phyloP scores from a whole-genome alignment of 441 rosid genomes.

The Gossypium schwendimanii region DNA sequence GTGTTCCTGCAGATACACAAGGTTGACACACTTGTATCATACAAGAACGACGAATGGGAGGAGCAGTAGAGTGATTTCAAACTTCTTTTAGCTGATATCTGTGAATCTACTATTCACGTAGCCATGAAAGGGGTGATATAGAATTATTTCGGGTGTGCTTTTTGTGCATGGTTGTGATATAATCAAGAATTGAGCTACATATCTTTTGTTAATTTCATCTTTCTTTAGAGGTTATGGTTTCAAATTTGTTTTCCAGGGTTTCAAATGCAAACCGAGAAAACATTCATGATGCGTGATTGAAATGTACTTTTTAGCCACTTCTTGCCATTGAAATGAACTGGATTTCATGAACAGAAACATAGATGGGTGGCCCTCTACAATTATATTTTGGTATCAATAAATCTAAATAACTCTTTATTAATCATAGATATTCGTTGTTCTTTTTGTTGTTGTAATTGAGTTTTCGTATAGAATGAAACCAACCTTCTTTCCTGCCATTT shows the following conservation, averaged over 20 bases:
- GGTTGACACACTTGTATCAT: conserved; percentile 91
- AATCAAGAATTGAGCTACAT: not conserved
- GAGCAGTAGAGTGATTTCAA: conserved; percentile 34
- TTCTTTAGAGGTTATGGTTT: not conserved
- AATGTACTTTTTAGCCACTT: not conserved
- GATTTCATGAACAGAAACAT: no score
- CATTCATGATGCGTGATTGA: not conserved
- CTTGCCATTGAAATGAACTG: not conserved
- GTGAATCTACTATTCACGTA: conserved; percentile 55
- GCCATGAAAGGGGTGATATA: not conserved
- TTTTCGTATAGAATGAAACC: no score
- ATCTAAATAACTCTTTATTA: no score
- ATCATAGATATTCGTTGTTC: no score
- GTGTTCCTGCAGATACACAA: conserved; percentile 72
- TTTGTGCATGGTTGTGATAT: not conserved
- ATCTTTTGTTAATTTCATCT: not conserved
- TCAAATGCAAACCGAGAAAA: not conserved
- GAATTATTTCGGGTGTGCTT: not conserved
- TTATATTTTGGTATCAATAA: no score
- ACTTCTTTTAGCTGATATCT: not conserved
- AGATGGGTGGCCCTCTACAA: no score
- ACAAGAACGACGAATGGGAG: conserved; percentile 94
- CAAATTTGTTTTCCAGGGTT: not conserved
- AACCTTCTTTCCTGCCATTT: no score
- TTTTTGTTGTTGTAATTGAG: no score